Base-by-base conservation (phyloP, 495 filamentous ascomycete species). In the Penicillium robsamsonii region DNA sequence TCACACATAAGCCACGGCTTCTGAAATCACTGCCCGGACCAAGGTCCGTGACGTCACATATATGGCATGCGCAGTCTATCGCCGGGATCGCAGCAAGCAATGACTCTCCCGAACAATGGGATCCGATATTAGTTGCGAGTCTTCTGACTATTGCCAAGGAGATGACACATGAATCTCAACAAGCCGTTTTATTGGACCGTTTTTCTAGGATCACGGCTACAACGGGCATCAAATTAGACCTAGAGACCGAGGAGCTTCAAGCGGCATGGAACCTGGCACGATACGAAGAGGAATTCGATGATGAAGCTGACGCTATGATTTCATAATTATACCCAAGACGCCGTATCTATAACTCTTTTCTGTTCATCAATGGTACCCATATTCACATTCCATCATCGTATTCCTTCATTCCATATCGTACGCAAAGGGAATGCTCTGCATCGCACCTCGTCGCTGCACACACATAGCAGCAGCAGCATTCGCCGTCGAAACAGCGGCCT, bases 31-130 rank as follows among this genome's bases (percentile, higher is more conserved):
- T 68, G 7, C 65, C 65, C 1, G 65, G 65, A n/a, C 60, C 65
- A 12, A 50, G 65, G 3, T 63, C 57, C 25, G 62, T 63, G 15
- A 68, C 65, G 0, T 68, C 65, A 7, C 60, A 68, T 45, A 68
- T 68, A 20, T 68, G 65, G 65, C 65, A 68, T 45, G 65, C 65
- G 7, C 65, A 68, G 20, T 61, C 65, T 0, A 68, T 68, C 5
- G 62, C 65, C 18, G 65, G 65, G 3, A 66, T 68, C 4, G 54
- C 57, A 3, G 55, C 60, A 10, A 63, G 63, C 11, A 68, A 68
- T 54, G 65, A 68, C 22, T 66, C 65, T 0, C 58, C 63, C 1
- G 62, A 68, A 33, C 65, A 68, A 45, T 68, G 63, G 60, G 65
- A 68, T 20, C 65, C 65, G 6, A 56, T 68, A 11, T 30, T 68